Percentiles rank a stretch among this genome's conserved stretches.
phyloP scores from a whole-genome alignment of 2,329 filamentous ascomycete species.

The Neopestalotiopsis clavispora region DNA sequence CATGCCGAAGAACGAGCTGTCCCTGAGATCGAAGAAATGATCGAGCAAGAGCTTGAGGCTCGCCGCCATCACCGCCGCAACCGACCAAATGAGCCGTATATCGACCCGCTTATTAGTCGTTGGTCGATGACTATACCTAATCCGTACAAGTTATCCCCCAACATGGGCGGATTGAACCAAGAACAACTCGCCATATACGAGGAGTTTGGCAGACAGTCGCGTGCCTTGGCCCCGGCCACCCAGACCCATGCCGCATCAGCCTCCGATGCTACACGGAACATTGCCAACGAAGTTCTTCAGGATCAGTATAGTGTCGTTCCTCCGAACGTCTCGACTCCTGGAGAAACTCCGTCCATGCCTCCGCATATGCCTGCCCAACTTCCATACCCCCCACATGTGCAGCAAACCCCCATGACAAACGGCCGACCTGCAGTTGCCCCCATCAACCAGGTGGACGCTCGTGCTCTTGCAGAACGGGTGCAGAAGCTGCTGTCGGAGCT shows the following conservation, averaged over 20 bases:
- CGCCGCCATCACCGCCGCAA: slow-evolving; percentile 77
- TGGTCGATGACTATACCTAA: slow-evolving; percentile 95
- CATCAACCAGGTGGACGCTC: slow-evolving; percentile 55
- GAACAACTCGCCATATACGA: slow-evolving; percentile 97
- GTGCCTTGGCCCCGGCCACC: slow-evolving; percentile 61
- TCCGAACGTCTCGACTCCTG: slow-evolving; percentile 60
- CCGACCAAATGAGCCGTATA: slow-evolving; percentile 82
- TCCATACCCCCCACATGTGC: slow-evolving; percentile 60
- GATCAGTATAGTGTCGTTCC: slow-evolving; percentile 62
- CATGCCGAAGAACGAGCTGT: slow-evolving; percentile 93
- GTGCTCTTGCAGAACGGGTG: slow-evolving; percentile 58
- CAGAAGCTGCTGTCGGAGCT: slow-evolving; percentile 64
- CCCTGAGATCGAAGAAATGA: slow-evolving; percentile 92
- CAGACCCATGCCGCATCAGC: slow-evolving; percentile 60
- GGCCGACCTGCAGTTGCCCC: slow-evolving; percentile 48
- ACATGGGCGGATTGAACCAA: slow-evolving; percentile 73
- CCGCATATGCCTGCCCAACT: slow-evolving; percentile 58
- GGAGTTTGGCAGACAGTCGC: slow-evolving; percentile 88
- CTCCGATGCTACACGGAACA: slow-evolving; percentile 64
- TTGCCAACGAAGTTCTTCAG: slow-evolving; percentile 68
- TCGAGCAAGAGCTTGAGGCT: slow-evolving; percentile 78
- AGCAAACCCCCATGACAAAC: slow-evolving; percentile 50
- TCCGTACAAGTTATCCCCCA: slow-evolving; percentile 84
- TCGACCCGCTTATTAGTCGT: slow-evolving; percentile 79
- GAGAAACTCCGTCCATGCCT: slow-evolving; percentile 60